phyloP scores from a whole-genome alignment of 768 basidiomycete genomes.

The Tricholoma sp. region DNA sequence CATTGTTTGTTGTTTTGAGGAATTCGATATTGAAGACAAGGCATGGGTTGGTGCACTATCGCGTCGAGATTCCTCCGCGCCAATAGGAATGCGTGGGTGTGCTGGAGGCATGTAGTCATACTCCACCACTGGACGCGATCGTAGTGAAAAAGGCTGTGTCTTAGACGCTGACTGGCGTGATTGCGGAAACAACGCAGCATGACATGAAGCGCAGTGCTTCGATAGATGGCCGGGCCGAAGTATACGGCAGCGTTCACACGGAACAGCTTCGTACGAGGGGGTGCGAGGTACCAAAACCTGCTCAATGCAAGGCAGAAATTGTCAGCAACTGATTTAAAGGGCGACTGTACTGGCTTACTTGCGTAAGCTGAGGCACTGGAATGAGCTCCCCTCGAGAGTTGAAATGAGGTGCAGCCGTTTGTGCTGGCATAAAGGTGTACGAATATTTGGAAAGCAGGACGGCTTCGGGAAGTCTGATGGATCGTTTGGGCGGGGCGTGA shows the following conservation, averaged over 20 bases:
- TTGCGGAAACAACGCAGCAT: not conserved
- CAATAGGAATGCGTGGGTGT: not conserved
- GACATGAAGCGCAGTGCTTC: conserved; percentile 7
- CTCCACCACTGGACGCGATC: not conserved
- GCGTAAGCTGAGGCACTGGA: not conserved
- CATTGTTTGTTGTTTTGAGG: not conserved
- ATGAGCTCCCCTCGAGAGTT: conserved; percentile 15
- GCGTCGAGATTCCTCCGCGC: not conserved
- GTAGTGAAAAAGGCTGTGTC: not conserved
- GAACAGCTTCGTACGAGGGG: conserved; percentile 1
- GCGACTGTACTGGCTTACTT: not conserved
- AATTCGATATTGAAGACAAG: not conserved
- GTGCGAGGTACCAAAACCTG: not conserved
- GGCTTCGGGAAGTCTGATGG: not conserved
- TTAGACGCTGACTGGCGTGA: not conserved
- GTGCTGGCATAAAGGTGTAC: not conserved
- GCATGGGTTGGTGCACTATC: not conserved
- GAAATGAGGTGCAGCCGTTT: conserved; percentile 10
- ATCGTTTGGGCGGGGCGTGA: not conserved
- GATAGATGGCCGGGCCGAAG: not conserved
- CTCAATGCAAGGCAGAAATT: not conserved
- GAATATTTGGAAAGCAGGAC: conserved; percentile 1
- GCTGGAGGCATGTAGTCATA: not conserved
- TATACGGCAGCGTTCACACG: conserved; percentile 8
- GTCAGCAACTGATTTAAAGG: not conserved